A percentile compares a stretch with the other conserved stretches of the same genome.
Evolutionary conservation across 2,329 filamentous ascomycete species (phyloP).

Genomic region (Aspergillus sp.): DNA sequence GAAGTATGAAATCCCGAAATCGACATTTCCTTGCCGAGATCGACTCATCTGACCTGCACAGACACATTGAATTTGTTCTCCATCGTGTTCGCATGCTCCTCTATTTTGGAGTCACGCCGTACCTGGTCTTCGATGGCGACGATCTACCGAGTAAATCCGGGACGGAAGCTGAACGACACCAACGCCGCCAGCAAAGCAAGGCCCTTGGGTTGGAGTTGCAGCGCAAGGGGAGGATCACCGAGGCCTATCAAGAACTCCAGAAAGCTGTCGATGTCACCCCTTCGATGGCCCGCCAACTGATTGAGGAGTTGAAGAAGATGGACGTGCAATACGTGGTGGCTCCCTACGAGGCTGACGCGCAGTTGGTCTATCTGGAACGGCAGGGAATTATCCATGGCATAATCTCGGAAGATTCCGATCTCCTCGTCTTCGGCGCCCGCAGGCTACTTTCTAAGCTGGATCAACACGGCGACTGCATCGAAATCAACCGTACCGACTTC

Average conservation of each 20-base stretch:
- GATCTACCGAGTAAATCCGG: slow-evolving; percentile 88
- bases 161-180: slow-evolving; percentile 77
- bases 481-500: slow-evolving; percentile 87
- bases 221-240: slow-evolving; percentile 73
- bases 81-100: slow-evolving; percentile 89
- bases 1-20: slow-evolving; percentile 58
- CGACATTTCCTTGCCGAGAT: slow-evolving; percentile 48
- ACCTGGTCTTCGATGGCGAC: slow-evolving; percentile 94
- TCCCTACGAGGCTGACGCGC: slow-evolving; percentile 96
- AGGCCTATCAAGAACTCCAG: slow-evolving; percentile 83
- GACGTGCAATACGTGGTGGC: slow-evolving; percentile 86
- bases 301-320: slow-evolving; percentile 82
- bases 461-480: slow-evolving; percentile 87
- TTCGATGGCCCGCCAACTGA: slow-evolving; percentile 87
- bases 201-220: slow-evolving; percentile 74
- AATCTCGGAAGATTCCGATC: slow-evolving; percentile 92
- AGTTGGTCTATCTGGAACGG: slow-evolving; percentile 89
- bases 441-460: slow-evolving; percentile 90
- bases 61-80: slow-evolving; percentile 88
- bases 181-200: slow-evolving; percentile 73
- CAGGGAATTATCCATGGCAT: slow-evolving; percentile 83
- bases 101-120: slow-evolving; percentile 91
- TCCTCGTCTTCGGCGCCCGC: slow-evolving; percentile 92
- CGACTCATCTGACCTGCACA: slow-evolving; percentile 44
- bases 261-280: slow-evolving; percentile 96